Evolutionary conservation across 345 rosid genomes (phyloP).

Genomic region (Zanthoxylum bungeanum): DNA sequence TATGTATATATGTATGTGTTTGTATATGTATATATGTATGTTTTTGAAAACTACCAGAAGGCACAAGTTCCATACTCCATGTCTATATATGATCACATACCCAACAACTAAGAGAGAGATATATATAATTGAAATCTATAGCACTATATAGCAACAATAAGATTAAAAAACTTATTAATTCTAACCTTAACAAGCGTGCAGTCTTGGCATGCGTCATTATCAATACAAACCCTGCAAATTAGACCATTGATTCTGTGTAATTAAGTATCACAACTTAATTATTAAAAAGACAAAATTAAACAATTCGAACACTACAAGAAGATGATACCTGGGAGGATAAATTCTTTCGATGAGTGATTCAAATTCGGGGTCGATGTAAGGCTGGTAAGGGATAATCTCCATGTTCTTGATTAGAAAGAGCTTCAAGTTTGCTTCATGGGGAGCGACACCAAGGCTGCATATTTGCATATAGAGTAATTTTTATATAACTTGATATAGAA

Average conservation of each 20-base stretch:
- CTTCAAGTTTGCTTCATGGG: slow-evolving; percentile 2
- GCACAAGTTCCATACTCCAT: not conserved
- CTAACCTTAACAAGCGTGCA: slow-evolving; percentile 90
- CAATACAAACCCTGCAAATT: slow-evolving; percentile 67
- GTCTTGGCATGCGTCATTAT: slow-evolving; percentile 65
- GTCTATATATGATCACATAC: not conserved
- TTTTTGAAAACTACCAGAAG: no score
- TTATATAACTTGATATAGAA: no score
- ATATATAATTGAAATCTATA: not conserved
- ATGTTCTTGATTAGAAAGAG: slow-evolving; percentile 23
- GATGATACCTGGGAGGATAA: slow-evolving; percentile 64
- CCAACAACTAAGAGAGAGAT: not conserved
- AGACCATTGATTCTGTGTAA: not conserved
- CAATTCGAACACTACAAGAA: no score
- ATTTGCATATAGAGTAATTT: not conserved
- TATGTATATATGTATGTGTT: no score
- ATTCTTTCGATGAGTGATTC: slow-evolving; percentile 84
- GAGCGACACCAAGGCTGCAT: not conserved
- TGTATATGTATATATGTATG: no score
- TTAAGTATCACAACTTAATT: not conserved
- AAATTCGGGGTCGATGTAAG: slow-evolving; percentile 71
- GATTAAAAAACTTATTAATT: not conserved
- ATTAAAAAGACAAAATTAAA: no score
- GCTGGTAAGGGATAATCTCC: slow-evolving; percentile 58
- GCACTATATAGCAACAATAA: not conserved